Evolutionary conservation across 306 rosid species (phyloP).

Genomic region (Dryas drummondii): DNA sequence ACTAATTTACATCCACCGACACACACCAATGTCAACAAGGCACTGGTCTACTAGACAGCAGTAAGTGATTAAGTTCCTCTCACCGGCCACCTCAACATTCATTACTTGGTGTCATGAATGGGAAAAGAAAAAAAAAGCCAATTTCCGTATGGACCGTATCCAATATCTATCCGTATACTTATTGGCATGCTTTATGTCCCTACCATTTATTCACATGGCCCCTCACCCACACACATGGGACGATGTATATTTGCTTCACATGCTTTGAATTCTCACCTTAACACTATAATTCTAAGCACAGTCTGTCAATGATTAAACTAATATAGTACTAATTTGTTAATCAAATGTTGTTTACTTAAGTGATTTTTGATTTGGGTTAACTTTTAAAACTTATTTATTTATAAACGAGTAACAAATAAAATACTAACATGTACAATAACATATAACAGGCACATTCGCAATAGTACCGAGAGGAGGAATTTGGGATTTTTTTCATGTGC

Average conservation of each 20-base stretch:
- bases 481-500: constrained; percentile 83
- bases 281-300: too few relatives aligned
- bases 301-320: too few relatives aligned
- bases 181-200: neutral
- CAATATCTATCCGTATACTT: constrained; percentile 29
- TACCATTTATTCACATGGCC: constrained; percentile 30
- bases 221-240: neutral
- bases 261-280: neutral
- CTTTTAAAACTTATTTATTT: neutral
- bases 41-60: too few relatives aligned
- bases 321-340: too few relatives aligned
- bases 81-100: constrained; percentile 3
- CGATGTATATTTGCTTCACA: constrained; percentile 13
- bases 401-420: neutral
- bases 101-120: constrained; percentile 1
- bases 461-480: constrained; percentile 64
- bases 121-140: neutral
- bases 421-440: neutral
- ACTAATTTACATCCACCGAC: constrained; percentile 61
- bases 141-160: constrained; percentile 74
- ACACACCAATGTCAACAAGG: constrained; percentile 25
- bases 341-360: too few relatives aligned
- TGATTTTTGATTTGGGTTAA: too few relatives aligned
- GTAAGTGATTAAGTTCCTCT: neutral
- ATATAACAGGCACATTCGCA: constrained; percentile 58